Evolutionary conservation across 2,329 filamentous ascomycete genomes (phyloP), one percentile per base, ranked within the genome.

Genomic region (Hortaea werneckii): DNA sequence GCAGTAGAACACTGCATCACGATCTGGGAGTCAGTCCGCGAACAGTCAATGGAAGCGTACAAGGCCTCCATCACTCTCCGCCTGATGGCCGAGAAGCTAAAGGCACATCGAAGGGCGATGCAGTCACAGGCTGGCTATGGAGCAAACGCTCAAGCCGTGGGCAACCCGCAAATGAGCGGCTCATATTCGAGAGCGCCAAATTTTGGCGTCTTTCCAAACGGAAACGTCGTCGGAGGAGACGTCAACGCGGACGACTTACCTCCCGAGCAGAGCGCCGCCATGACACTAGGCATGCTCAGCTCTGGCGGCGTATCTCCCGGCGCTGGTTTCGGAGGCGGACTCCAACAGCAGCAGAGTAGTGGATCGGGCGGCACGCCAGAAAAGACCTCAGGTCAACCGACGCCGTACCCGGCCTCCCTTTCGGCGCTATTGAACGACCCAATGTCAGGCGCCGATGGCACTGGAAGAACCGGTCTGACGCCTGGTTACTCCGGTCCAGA

Each of bases 21-120:
- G 12, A 92, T 96, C 46, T 96, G 89, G 88, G 81, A 83, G 41
- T 79, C 79, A 7, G 72, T 88, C 8, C 78, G 81, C 3, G 83
- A 92, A 45, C 74, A 80, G 26, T 92, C 85, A 1, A 83, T 95
- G 68, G 90, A 96, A 55, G 87, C 89, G 0, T 89, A 82, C 69
- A 96, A 96, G 67, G 90, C 87, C 1, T 80, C 80, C 37, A 80
- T 79, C 37, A 76, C 90, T 26, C 71, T 96, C n/a, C 81, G 80
- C 20, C 80, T 95, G 43, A 88, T 96, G 78, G 68, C 96, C 39
- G 75, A 80, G 29, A 92, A 92, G 64, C 74, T 95, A 44, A 82
- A 76, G 56, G 69, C 67, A 46, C 71, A 75, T 7, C 64, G 63
- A 20, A 48, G 59, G 28, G 49, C 50, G 29, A 48, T 50, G 43